phyloP scores from a whole-genome alignment of 2,329 filamentous ascomycete genomes.

The Drechslera avenae region DNA sequence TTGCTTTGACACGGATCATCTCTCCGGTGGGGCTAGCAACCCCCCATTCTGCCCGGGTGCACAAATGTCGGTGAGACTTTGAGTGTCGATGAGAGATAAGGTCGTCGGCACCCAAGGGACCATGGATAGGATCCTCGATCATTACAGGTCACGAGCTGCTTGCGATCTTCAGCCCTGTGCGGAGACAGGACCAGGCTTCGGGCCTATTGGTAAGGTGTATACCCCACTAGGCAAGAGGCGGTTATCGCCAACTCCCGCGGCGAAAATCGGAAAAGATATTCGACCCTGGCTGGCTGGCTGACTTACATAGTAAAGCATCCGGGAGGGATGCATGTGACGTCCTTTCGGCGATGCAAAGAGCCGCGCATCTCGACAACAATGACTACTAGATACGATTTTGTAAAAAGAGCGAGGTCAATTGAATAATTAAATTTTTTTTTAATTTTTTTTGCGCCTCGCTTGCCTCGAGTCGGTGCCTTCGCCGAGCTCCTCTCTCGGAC shows the following conservation, averaged over 20 bases:
- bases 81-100: slow-evolving; percentile 10
- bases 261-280: slow-evolving; percentile 19
- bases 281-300: slow-evolving; percentile 15
- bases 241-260: slow-evolving; percentile 24
- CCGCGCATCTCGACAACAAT: slow-evolving; percentile 12
- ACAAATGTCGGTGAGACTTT: slow-evolving; percentile 42
- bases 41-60: slow-evolving; percentile 20
- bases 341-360: slow-evolving; percentile 20
- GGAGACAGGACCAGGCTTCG: slow-evolving; percentile 10
- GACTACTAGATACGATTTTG: slow-evolving; percentile 1
- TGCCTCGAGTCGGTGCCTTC: slow-evolving; percentile 2
- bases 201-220: slow-evolving; percentile 15
- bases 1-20: slow-evolving; percentile 11
- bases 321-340: slow-evolving; percentile 8
- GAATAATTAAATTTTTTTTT: no score
- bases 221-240: slow-evolving; percentile 20
- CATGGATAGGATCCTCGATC: slow-evolving; percentile 1
- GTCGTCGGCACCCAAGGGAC: not conserved
- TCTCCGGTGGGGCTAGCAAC: slow-evolving; percentile 24
- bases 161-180: slow-evolving; percentile 13
- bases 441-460: slow-evolving; percentile 2
- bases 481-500: not conserved
- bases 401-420: no score
- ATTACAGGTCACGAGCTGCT: slow-evolving; percentile 10
- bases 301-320: slow-evolving; percentile 10